phyloP scores from a whole-genome alignment of 75 land plant species.

The Selaginella moellendorffii region DNA sequence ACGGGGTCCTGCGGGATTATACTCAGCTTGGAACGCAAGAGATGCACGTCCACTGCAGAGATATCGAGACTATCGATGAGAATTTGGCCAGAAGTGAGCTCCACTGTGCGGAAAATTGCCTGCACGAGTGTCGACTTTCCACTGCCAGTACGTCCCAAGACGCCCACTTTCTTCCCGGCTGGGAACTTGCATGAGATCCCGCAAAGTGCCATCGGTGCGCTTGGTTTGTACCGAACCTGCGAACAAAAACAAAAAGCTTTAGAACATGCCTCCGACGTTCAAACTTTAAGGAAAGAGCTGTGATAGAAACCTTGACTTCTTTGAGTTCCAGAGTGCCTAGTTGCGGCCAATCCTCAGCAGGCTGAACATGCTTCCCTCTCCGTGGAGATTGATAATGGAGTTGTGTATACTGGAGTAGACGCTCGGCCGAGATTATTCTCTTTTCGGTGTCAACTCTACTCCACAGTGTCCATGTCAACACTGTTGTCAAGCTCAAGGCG shows the following conservation, averaged over 20 bases:
- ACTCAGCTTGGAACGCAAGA: constrained; percentile 46
- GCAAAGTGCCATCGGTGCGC: constrained; percentile 51
- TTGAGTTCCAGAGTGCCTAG: constrained; percentile 42
- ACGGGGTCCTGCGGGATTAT: constrained; percentile 87
- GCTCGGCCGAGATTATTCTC: constrained; percentile 78
- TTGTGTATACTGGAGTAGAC: constrained; percentile 52
- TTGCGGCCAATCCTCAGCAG: constrained; percentile 47
- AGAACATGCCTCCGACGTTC: too few relatives aligned
- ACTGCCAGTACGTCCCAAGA: constrained; percentile 80
- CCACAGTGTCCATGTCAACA: constrained; percentile 69
- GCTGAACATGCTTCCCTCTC: constrained; percentile 31
- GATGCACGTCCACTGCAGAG: constrained; percentile 45
- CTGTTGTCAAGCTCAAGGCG: constrained; percentile 48
- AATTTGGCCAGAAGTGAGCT: constrained; percentile 45
- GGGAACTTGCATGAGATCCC: constrained; percentile 62
- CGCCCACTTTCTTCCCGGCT: constrained; percentile 53
- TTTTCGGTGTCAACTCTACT: constrained; percentile 63
- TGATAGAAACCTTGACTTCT: constrained; percentile 66
- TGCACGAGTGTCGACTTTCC: constrained; percentile 82
- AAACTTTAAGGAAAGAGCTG: too few relatives aligned
- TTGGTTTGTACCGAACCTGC: constrained; percentile 42
- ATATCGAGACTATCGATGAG: constrained; percentile 55
- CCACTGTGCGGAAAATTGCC: constrained; percentile 60
- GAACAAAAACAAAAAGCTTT: too few relatives aligned
- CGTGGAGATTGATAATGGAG: constrained; percentile 65